A percentile compares a stretch with the other conserved stretches of the same genome.
These are phyloP conservation scores for Hymenoscyphus fructigenus DNA, from an alignment of 2,329 filamentous ascomycete species.

Conservation along the genomic window DNA sequence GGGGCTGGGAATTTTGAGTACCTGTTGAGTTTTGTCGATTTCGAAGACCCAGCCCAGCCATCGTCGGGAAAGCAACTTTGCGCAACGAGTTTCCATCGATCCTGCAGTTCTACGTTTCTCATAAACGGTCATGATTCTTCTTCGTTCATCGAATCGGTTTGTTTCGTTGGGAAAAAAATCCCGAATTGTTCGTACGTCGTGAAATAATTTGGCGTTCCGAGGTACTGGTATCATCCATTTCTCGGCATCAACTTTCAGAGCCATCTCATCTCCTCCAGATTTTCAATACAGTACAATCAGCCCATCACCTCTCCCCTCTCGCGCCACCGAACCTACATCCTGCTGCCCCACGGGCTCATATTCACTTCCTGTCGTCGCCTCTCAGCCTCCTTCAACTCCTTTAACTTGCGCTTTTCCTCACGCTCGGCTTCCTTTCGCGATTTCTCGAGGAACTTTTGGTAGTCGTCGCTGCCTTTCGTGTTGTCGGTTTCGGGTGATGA, in stretches of 20 bases:
- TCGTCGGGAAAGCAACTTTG: neutral
- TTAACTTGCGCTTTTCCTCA: constrained; percentile 22
- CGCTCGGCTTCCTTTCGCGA: constrained; percentile 22
- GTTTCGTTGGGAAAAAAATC: neutral
- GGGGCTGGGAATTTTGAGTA: neutral
- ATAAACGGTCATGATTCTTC: neutral
- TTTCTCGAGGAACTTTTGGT: constrained; percentile 26
- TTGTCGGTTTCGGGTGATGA: constrained; percentile 5
- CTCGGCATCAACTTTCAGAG: neutral
- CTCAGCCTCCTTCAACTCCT: constrained; percentile 39
- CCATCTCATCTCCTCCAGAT: neutral
- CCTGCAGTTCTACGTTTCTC: neutral
- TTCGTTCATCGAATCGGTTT: neutral
- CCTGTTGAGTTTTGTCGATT: neutral
- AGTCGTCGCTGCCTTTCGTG: constrained; percentile 15
- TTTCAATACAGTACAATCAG: neutral
- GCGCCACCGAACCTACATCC: constrained; percentile 19
- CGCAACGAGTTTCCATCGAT: neutral
- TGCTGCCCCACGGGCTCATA: constrained; percentile 35
- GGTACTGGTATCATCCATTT: neutral
- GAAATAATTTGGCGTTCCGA: constrained; percentile 1
- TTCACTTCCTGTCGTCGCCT: constrained; percentile 46
- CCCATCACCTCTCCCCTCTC: neutral
- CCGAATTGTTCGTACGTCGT: neutral
- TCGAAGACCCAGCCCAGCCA: neutral